Evolutionary conservation across 2,329 filamentous ascomycete genomes (phyloP).

Genomic region (Fusarium burgessii): DNA sequence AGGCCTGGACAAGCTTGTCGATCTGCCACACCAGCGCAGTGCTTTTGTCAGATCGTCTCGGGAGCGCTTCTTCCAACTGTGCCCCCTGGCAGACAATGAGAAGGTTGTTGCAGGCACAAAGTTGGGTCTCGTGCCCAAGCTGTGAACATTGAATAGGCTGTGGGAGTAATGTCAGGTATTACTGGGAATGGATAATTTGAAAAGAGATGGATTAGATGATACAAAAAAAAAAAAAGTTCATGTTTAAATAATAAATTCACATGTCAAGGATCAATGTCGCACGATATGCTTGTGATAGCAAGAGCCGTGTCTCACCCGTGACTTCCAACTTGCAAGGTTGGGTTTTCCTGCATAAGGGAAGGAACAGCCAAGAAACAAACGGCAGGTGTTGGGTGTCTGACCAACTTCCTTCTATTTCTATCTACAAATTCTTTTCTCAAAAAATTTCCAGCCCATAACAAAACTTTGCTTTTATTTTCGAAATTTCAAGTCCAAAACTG

Average conservation of each 20-base stretch:
- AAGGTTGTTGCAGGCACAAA: conserved; percentile 67
- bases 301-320: background rate
- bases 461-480: background rate
- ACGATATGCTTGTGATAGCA: background rate
- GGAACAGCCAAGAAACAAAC: background rate
- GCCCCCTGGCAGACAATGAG: conserved; percentile 67
- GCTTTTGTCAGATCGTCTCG: conserved; percentile 74
- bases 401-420: background rate
- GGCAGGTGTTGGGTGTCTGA: background rate
- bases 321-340: background rate
- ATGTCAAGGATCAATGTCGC: background rate
- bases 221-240: background rate
- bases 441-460: background rate
- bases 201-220: background rate
- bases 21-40: conserved; percentile 78
- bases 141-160: conserved; percentile 52
- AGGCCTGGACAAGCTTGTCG: conserved; percentile 77
- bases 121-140: conserved; percentile 65
- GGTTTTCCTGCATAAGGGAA: background rate
- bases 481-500: background rate
- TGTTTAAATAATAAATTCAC: background rate
- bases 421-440: background rate
- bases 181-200: background rate
- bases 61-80: conserved; percentile 77
- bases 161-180: background rate